Base-by-base conservation (phyloP, 164 flowering plant species). In the Aristolochia contorta region DNA sequence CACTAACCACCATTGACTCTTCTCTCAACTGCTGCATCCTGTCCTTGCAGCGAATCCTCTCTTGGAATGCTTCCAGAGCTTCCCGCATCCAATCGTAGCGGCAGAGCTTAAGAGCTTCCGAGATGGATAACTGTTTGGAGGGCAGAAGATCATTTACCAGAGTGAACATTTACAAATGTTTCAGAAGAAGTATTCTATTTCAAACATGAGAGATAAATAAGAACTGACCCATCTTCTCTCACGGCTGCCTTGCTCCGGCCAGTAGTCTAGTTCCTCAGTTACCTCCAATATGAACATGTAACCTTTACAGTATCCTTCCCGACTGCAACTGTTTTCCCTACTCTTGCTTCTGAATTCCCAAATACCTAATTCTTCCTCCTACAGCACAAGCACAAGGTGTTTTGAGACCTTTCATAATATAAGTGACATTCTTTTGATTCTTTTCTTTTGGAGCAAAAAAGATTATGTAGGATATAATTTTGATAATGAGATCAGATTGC, bases 261-360 rank as follows among this genome's bases (percentile, higher is more conserved):
- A 86, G 56, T 58, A 54, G 18, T 75, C 87, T 24, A 77, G 82
- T 75, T 80, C 93, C 67, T 84, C 81, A 13, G 86, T 86, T 21
- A 86, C 89, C 69, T 81, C 68, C 65, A 86, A 50, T 19, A 84
- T 82, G 69, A 81, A 86, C 93, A 86, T 86, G 66, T 69, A 68
- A 22, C 87, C 89, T 72, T 61, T 80, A 74, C 93, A 84, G 37
- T 73, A 69, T 65, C 89, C 93, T 77, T 71, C 83, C n/a, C 37
- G 49, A 60, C 80, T 62, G 70, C 78, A 70, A 6, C 70, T 62
- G 18, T 78, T 67, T 59, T 82, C 70, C 15, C 67, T 78, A 73
- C 86, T 82, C 71, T 84, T 86, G 81, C 89, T 86, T 72, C 77
- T 75, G 59, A 86, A 86, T 60, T 75, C 80, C 89, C 89, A 86